phyloP scores from a whole-genome alignment of 306 rosid genomes.

The Quillaja saponaria region DNA sequence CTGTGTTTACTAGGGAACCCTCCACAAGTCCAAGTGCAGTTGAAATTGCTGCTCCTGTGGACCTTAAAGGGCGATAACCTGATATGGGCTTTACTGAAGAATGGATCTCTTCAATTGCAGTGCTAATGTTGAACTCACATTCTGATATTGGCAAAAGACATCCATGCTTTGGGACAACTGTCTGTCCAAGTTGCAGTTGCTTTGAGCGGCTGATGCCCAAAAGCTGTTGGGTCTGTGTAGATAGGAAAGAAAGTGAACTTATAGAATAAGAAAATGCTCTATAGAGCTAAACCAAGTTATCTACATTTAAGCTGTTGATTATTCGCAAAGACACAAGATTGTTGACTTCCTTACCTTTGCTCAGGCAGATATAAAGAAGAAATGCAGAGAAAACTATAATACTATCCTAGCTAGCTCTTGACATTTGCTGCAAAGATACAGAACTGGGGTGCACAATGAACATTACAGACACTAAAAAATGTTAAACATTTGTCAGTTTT shows the following conservation, averaged over 20 bases:
- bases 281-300: background rate
- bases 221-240: slow-evolving; percentile 51
- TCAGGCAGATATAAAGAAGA: too few relatives aligned
- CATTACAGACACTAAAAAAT: background rate
- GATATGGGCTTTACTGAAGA: slow-evolving; percentile 34
- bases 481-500: background rate
- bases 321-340: slow-evolving; percentile 3
- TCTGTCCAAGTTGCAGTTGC: slow-evolving; percentile 55
- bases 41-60: slow-evolving; percentile 80
- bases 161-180: slow-evolving; percentile 54
- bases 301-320: too few relatives aligned
- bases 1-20: slow-evolving; percentile 57
- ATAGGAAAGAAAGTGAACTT: slow-evolving; percentile 21
- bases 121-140: slow-evolving; percentile 67
- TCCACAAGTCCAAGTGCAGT: slow-evolving; percentile 80
- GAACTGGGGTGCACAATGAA: background rate
- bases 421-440: too few relatives aligned
- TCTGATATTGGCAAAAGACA: slow-evolving; percentile 74
- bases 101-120: slow-evolving; percentile 75
- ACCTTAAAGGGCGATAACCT: slow-evolving; percentile 61
- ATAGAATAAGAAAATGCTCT: too few relatives aligned
- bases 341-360: too few relatives aligned
- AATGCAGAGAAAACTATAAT: too few relatives aligned
- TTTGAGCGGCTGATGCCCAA: slow-evolving; percentile 50
- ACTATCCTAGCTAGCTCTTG: too few relatives aligned